These are phyloP conservation scores for Curvularia spicifera DNA, from an alignment of 2,329 filamentous ascomycete genomes.

Conservation along the genomic window DNA sequence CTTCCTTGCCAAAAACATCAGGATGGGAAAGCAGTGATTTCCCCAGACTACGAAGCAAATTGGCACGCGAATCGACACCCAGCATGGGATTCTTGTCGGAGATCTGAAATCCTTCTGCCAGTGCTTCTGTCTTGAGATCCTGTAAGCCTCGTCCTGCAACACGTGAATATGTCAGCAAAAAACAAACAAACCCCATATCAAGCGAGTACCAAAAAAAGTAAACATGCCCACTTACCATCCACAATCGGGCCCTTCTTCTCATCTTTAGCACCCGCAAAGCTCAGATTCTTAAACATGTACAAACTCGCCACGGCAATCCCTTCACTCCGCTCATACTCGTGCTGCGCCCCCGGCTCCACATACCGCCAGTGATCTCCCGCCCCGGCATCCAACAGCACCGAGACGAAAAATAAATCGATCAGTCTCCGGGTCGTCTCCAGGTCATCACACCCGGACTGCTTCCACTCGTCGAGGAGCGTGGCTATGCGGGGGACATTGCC, in stretches of 20 bases:
- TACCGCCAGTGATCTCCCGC: conserved; percentile 89
- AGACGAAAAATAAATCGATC: conserved; percentile 78
- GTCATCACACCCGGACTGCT: conserved; percentile 60
- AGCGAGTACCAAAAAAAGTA: not conserved
- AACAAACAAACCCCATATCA: too few species aligned
- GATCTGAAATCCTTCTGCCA: conserved; percentile 83
- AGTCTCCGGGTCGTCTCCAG: conserved; percentile 75
- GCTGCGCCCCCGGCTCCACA: conserved; percentile 82
- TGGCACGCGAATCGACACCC: conserved; percentile 81
- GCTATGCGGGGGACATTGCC: conserved; percentile 74
- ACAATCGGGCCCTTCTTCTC: conserved; percentile 75
- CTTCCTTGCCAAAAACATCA: conserved; percentile 80
- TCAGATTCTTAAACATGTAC: conserved; percentile 89
- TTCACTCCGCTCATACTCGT: conserved; percentile 80
- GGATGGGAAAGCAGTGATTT: conserved; percentile 73
- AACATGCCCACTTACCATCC: conserved; percentile 68
- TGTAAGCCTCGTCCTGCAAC: conserved; percentile 64
- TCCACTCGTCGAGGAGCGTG: conserved; percentile 71
- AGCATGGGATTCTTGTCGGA: conserved; percentile 74
- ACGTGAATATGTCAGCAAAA: not conserved
- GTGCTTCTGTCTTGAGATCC: conserved; percentile 71
- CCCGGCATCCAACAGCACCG: conserved; percentile 82
- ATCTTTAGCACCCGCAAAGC: conserved; percentile 76
- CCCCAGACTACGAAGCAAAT: conserved; percentile 75
- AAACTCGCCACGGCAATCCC: conserved; percentile 77